Percentiles rank a stretch among this genome's conserved stretches.
Evolutionary conservation across 2,329 filamentous ascomycete species (phyloP).

Genomic region (Chaetothyriales sp.): DNA sequence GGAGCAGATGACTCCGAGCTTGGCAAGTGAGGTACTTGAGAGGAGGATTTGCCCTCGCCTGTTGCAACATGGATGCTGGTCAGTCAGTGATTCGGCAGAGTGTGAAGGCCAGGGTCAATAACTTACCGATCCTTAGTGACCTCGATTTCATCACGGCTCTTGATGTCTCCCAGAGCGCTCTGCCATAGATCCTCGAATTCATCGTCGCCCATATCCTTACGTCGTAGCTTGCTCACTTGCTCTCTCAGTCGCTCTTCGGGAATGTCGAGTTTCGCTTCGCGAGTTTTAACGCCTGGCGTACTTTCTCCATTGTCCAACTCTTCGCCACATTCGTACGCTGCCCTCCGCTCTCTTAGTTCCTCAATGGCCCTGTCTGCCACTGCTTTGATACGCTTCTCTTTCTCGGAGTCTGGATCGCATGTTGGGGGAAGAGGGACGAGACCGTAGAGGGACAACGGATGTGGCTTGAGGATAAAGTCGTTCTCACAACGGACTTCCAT

Average conservation of each 20-base stretch:
- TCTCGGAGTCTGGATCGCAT: constrained; percentile 90
- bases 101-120: constrained; percentile 8
- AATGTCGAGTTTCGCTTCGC: constrained; percentile 38
- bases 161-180: constrained; percentile 36
- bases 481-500: constrained; percentile 68
- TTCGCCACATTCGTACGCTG: constrained; percentile 82
- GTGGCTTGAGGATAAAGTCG: constrained; percentile 72
- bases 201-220: constrained; percentile 67
- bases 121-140: constrained; percentile 47
- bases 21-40: constrained; percentile 78
- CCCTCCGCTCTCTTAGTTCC: constrained; percentile 68
- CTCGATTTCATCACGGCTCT: constrained; percentile 46
- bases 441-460: constrained; percentile 71
- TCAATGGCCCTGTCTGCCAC: constrained; percentile 82
- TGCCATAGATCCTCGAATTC: constrained; percentile 78
- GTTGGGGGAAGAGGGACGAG: constrained; percentile 74
- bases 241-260: constrained; percentile 60
- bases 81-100: constrained; percentile 16
- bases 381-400: constrained; percentile 69
- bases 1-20: constrained; percentile 64
- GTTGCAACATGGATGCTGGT: constrained; percentile 11
- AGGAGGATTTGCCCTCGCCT: constrained; percentile 48
- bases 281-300: constrained; percentile 25
- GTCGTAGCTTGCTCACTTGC: constrained; percentile 59
- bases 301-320: constrained; percentile 29